Conservation (phyloP, 805 yeast species). For the Suhomyces emberorum region DNA sequence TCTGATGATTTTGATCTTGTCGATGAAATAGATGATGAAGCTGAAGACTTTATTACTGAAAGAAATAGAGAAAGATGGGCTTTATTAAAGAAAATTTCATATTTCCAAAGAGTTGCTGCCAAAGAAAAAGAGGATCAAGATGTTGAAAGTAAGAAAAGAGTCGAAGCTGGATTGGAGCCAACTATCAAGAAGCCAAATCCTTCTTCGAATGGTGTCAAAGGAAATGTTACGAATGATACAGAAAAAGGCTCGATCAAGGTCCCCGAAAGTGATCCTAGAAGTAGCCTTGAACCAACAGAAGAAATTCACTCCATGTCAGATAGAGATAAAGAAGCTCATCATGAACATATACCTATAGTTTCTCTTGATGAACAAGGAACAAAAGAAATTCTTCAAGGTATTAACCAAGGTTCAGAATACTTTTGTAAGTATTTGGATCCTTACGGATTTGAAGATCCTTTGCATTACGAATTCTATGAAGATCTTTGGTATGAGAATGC, state of each 20-base stretch:
- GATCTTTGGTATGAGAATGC: slow-evolving; percentile 86
- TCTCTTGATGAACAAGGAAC: slow-evolving; percentile 44
- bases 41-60: slow-evolving; percentile 35
- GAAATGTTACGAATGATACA: slow-evolving; percentile 5
- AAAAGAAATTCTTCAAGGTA: slow-evolving; percentile 33
- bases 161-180: slow-evolving; percentile 28
- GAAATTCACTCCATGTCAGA: slow-evolving; percentile 3
- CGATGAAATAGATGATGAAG: slow-evolving; percentile 36
- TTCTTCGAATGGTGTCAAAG: background rate
- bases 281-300: background rate
- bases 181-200: background rate
- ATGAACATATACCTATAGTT: slow-evolving; percentile 34
- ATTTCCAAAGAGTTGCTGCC: slow-evolving; percentile 63
- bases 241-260: slow-evolving; percentile 5
- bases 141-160: slow-evolving; percentile 37
- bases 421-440: slow-evolving; percentile 71
- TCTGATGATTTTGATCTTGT: slow-evolving; percentile 38
- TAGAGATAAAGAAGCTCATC: slow-evolving; percentile 5
- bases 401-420: slow-evolving; percentile 32
- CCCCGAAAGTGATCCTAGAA: background rate
- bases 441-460: slow-evolving; percentile 82
- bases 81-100: slow-evolving; percentile 66
- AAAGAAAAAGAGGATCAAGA: slow-evolving; percentile 41
- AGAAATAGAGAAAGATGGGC: slow-evolving; percentile 63
- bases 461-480: slow-evolving; percentile 75